Evolutionary conservation across 139 green algal genomes (phyloP).

Genomic region (Mesotaenium endlicherianum): DNA sequence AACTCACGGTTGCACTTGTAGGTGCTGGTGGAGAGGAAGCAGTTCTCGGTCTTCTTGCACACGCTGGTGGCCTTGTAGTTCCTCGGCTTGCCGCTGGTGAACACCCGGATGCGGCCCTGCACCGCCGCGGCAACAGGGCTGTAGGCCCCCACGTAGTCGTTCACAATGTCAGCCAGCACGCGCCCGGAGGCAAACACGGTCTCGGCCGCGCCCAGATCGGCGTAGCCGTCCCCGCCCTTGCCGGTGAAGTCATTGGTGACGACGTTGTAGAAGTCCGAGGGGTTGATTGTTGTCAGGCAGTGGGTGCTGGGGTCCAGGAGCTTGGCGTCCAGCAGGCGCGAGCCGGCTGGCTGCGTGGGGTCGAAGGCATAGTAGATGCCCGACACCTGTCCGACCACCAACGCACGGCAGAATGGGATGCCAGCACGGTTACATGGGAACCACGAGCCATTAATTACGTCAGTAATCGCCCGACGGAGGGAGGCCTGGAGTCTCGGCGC

Average conservation of each 20-base stretch:
- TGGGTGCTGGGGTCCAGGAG: neutral
- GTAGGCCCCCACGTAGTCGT: neutral
- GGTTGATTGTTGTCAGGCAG: conserved; percentile 20
- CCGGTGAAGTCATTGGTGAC: conserved; percentile 43
- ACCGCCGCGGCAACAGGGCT: neutral
- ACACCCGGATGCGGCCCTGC: neutral
- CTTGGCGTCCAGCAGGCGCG: neutral
- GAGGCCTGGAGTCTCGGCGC: no score
- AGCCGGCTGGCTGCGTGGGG: neutral
- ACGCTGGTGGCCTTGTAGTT: no score
- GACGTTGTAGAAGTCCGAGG: conserved; percentile 18
- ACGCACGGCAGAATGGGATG: no score
- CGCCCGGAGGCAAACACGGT: conserved; percentile 10
- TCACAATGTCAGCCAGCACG: neutral
- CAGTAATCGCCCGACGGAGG: no score
- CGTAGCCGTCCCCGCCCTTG: conserved; percentile 20
- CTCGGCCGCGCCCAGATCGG: neutral
- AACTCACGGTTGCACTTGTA: no score
- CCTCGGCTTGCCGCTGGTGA: neutral
- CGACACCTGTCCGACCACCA: conserved; percentile 10
- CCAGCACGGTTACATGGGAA: no score
- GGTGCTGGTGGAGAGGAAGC: no score
- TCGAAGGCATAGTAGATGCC: conserved; percentile 23
- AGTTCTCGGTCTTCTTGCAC: no score
- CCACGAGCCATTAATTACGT: no score